Base-by-base conservation (phyloP, 306 rosid genomes). In the Prosopis cineraria region DNA sequence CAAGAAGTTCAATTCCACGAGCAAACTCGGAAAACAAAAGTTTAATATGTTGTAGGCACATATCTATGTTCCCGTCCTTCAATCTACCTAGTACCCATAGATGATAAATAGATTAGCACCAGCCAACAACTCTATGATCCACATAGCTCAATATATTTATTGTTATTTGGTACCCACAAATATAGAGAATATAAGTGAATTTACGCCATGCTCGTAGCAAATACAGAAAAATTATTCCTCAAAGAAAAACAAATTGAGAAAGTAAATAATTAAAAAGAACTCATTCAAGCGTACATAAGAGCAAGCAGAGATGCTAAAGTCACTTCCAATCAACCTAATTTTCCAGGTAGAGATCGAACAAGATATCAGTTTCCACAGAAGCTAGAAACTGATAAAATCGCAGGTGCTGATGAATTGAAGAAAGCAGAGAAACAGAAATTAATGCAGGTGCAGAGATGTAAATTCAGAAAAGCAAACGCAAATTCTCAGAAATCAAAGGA, bases 1-100 rank as follows among this genome's bases (percentile, higher is more conserved):
- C 29, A 52, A 11, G 24, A 59, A 68, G 29, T 79, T 83, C 37
- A 60, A 37, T 52, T 58, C 56, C 76, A 45, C 41, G 17, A 70
- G 56, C 20, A 34, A 33, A 41, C 53, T 58, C 53, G 60, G 33
- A 31, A 5, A 72, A 72, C 45, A 8, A 34, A 68, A 47, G 39
- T 58, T 60, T n/a, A 27, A 36, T 5, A 10, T 25, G 34, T 9
- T 58, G 9, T 31, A 31, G 53, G 70, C 66, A 37, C 31, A 71
- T 37, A 33, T 36, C 33, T 17, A 19, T 19, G 30, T 7, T 8
- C 60, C 25, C 36, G 19, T 16, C 39, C 37, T 68, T 24, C 47
- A 9, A 36, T 12, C 27, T 9, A 17, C 74, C 39, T 27, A n/a
- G n/a, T n/a, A n/a, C n/a, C n/a, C n/a, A 27, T 44, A 14, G 14